Conservation (phyloP, 2,329 filamentous ascomycete species). For the Didymella pinodella region DNA sequence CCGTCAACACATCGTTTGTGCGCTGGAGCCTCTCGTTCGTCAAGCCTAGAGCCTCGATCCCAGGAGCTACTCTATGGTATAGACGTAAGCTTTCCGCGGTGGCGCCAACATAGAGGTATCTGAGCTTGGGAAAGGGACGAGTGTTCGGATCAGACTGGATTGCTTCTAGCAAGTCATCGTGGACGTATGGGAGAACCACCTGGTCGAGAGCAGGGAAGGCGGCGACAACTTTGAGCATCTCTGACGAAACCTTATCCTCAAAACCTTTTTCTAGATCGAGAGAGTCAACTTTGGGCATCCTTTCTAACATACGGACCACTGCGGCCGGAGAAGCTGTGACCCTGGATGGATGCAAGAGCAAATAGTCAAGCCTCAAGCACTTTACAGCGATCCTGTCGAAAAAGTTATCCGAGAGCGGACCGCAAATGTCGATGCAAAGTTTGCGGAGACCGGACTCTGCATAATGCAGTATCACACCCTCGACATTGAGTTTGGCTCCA, state of each 20-base stretch:
- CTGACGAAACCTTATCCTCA: not conserved
- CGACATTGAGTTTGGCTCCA: not conserved
- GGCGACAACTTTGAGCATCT: not conserved
- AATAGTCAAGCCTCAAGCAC: not conserved
- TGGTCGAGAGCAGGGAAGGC: not conserved
- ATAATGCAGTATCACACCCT: conserved; percentile 1
- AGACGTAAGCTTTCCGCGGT: not conserved
- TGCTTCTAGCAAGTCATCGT: not conserved
- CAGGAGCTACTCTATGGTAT: not conserved
- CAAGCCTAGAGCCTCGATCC: not conserved
- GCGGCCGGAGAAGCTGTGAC: not conserved
- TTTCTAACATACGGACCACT: not conserved
- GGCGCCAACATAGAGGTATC: not conserved
- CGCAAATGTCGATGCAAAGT: not conserved
- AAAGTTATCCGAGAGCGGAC: not conserved
- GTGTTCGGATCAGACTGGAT: not conserved
- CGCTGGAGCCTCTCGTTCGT: not conserved
- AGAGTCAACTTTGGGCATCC: not conserved
- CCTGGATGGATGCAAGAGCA: not conserved
- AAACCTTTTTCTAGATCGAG: not conserved
- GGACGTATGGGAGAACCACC: not conserved
- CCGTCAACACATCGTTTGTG: not conserved
- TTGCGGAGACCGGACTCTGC: not conserved
- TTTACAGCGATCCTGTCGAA: not conserved
- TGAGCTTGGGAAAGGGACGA: not conserved